These are phyloP conservation scores for Nemania abortiva DNA, from an alignment of 2,329 filamentous ascomycete species.

Conservation along the genomic window DNA sequence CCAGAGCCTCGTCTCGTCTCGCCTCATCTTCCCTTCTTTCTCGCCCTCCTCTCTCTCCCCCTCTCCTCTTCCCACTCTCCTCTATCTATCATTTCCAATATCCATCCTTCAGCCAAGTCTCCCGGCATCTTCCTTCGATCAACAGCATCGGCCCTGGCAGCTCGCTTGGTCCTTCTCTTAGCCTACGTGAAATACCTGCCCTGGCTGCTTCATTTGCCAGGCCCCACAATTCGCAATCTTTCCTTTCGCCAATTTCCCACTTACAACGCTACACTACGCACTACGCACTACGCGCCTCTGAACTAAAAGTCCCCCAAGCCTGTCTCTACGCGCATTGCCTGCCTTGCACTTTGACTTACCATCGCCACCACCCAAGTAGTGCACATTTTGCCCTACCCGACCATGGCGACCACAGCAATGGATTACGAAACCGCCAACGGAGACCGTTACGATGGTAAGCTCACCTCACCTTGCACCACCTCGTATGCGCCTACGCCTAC, in stretches of 20 bases:
- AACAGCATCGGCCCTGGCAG: neutral
- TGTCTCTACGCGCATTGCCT: conserved; percentile 20
- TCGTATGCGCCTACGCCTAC: neutral
- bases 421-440: conserved; percentile 77
- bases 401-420: conserved; percentile 75
- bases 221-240: conserved; percentile 17
- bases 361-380: conserved; percentile 33
- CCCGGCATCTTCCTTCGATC: neutral
- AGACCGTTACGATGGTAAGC: conserved; percentile 74
- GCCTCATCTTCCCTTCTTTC: conserved; percentile 15
- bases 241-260: conserved; percentile 12
- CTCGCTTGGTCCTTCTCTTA: neutral
- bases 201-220: neutral
- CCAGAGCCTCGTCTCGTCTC: conserved; percentile 25
- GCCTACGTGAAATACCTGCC: neutral
- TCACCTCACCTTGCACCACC: neutral
- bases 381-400: conserved; percentile 35
- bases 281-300: conserved; percentile 24
- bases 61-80: conserved; percentile 6
- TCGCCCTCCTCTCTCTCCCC: conserved; percentile 2
- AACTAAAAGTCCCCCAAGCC: conserved; percentile 13
- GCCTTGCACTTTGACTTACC: conserved; percentile 38
- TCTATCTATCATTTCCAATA: neutral
- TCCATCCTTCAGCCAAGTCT: neutral
- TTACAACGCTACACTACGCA: conserved; percentile 18